phyloP scores from a whole-genome alignment of 257 asterid genomes.

The Scutellaria galericulata region DNA sequence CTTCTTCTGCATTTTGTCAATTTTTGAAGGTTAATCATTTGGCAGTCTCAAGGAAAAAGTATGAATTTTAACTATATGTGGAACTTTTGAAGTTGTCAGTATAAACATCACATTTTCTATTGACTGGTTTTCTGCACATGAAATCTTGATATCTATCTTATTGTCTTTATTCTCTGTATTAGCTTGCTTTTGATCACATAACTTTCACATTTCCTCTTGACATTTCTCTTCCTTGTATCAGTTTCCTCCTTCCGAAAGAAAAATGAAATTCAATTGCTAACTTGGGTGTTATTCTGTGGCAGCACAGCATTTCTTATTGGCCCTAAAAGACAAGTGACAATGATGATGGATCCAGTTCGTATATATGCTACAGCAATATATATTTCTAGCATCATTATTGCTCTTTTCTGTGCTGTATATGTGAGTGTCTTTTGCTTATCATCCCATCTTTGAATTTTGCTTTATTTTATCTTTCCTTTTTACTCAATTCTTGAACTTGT shows the following conservation, averaged over 20 bases:
- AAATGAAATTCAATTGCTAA: slow-evolving; percentile 34
- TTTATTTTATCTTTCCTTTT: slow-evolving; percentile 8
- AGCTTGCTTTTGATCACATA: slow-evolving; percentile 16
- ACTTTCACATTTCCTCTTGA: too few relatives aligned
- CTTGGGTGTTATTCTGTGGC: slow-evolving; percentile 54
- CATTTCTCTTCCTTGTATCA: too few relatives aligned
- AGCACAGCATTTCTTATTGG: slow-evolving; percentile 99
- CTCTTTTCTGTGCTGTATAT: slow-evolving; percentile 90
- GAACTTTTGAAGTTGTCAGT: slow-evolving; percentile 9
- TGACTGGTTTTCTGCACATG: slow-evolving; percentile 6
- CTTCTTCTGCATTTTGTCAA: slow-evolving; percentile 1
- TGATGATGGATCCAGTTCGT: slow-evolving; percentile 98
- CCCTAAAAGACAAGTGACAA: slow-evolving; percentile 89
- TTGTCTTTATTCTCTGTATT: background rate
- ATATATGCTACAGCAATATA: slow-evolving; percentile 96
- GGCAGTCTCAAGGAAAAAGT: slow-evolving; percentile 8
- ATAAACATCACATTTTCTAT: slow-evolving; percentile 6
- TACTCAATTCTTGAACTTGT: slow-evolving; percentile 24
- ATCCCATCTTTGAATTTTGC: slow-evolving; percentile 29
- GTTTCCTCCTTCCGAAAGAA: background rate
- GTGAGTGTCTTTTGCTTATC: slow-evolving; percentile 58
- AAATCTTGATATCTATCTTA: slow-evolving; percentile 9
- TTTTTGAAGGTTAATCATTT: slow-evolving; percentile 6
- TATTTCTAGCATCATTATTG: slow-evolving; percentile 87
- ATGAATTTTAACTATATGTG: background rate